Percentiles rank a stretch among this genome's conserved stretches.
phyloP scores from a whole-genome alignment of 495 filamentous ascomycete genomes.

The Trichoderma erinaceum region DNA sequence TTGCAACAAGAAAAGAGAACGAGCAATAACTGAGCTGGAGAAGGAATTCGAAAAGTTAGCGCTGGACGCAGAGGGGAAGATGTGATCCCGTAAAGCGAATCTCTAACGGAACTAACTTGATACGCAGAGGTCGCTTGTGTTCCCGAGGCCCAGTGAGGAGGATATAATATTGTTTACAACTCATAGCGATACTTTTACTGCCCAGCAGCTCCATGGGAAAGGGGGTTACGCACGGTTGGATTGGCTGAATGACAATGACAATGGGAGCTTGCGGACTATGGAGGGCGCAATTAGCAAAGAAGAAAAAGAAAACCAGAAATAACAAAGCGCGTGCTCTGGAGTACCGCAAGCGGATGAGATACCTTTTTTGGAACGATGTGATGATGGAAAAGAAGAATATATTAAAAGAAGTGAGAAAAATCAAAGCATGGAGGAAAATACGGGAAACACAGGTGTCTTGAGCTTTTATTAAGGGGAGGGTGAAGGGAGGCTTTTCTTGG shows the following conservation, averaged over 20 bases:
- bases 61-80: background rate
- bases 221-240: background rate
- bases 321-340: background rate
- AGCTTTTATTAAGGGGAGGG: background rate
- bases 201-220: background rate
- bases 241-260: background rate
- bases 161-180: background rate
- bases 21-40: background rate
- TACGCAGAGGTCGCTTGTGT: background rate
- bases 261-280: background rate
- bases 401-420: background rate
- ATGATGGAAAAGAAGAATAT: background rate
- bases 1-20: background rate
- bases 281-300: background rate
- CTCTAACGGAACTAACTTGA: background rate
- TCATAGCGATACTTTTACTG: slow-evolving; percentile 2
- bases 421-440: slow-evolving; percentile 14
- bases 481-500: background rate
- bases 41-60: slow-evolving; percentile 2
- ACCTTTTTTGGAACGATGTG: slow-evolving; percentile 2
- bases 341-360: background rate
- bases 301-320: background rate
- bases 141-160: background rate
- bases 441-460: slow-evolving; percentile 7
- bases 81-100: background rate